These are phyloP conservation scores for Bryum argenteum DNA, from an alignment of 225 moss, liverwort and hornwort genomes.

Conservation along the genomic window DNA sequence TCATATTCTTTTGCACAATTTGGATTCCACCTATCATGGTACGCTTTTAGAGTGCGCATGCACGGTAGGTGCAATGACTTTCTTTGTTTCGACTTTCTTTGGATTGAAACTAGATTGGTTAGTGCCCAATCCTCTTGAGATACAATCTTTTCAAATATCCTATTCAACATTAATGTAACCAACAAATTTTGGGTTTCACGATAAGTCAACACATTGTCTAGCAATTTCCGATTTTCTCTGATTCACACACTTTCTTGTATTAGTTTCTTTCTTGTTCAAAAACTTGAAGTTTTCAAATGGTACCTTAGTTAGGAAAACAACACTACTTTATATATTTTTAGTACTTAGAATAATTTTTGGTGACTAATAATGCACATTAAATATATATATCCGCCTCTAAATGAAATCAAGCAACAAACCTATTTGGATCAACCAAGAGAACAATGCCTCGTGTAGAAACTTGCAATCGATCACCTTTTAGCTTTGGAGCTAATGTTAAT, in stretches of 20 bases:
- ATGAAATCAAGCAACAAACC: background rate
- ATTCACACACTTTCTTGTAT: too few species aligned
- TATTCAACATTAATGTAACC: background rate
- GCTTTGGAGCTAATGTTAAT: slow-evolving; percentile 22
- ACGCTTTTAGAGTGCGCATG: slow-evolving; percentile 19
- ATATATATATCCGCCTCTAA: too few species aligned
- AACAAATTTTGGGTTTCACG: slow-evolving; percentile 6
- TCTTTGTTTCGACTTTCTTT: background rate
- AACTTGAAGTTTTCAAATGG: too few species aligned
- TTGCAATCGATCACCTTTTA: slow-evolving; percentile 6
- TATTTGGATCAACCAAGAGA: slow-evolving; percentile 24
- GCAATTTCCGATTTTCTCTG: slow-evolving; percentile 14
- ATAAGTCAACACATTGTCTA: slow-evolving; percentile 17
- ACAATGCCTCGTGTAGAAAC: slow-evolving; percentile 22
- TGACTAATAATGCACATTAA: too few species aligned
- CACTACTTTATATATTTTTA: background rate
- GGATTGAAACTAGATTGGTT: background rate
- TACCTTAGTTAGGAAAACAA: too few species aligned
- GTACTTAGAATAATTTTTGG: too few species aligned
- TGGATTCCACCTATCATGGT: slow-evolving; percentile 28
- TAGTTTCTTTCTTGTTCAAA: too few species aligned
- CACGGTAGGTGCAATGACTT: slow-evolving; percentile 1
- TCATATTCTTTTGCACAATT: background rate
- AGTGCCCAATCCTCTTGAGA: background rate
- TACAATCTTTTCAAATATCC: slow-evolving; percentile 15